These are phyloP conservation scores for Wickerhamiella kazuoi DNA, from an alignment of 805 yeast genomes.

Conservation along the genomic window DNA sequence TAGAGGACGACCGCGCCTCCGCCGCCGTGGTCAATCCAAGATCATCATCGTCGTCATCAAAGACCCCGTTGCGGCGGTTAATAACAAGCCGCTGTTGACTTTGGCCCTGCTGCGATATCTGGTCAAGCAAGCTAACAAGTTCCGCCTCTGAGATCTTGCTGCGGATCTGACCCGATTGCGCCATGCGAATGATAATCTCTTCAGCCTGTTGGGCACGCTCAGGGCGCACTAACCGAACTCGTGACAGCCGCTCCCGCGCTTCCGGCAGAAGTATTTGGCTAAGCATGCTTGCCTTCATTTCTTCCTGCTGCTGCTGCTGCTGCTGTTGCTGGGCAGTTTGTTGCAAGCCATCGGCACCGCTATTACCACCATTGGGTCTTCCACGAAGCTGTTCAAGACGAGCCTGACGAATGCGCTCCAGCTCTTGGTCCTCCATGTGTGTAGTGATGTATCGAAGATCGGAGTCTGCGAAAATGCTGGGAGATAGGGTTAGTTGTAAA, in stretches of 20 bases:
- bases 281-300: conserved; percentile 26
- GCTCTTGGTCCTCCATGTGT: conserved; percentile 26
- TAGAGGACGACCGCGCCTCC: neutral
- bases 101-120: conserved; percentile 54
- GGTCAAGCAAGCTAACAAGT: conserved; percentile 66
- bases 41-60: conserved; percentile 27
- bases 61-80: conserved; percentile 28
- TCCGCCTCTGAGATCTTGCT: conserved; percentile 66
- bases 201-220: conserved; percentile 86
- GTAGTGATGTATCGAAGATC: no score
- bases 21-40: neutral
- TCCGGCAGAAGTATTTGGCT: conserved; percentile 60
- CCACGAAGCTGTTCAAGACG: conserved; percentile 63
- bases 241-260: conserved; percentile 73
- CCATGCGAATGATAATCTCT: conserved; percentile 52
- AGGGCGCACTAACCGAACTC: conserved; percentile 78
- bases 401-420: conserved; percentile 85
- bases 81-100: conserved; percentile 15
- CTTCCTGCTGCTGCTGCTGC: conserved; percentile 19
- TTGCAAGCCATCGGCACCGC: neutral
- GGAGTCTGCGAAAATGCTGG: no score
- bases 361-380: neutral
- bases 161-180: conserved; percentile 56
- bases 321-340: conserved; percentile 1
- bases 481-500: no score